Evolutionary conservation across 805 yeast species (phyloP), one percentile per base, ranked within the genome.

Genomic region (Ogataea sp.): DNA sequence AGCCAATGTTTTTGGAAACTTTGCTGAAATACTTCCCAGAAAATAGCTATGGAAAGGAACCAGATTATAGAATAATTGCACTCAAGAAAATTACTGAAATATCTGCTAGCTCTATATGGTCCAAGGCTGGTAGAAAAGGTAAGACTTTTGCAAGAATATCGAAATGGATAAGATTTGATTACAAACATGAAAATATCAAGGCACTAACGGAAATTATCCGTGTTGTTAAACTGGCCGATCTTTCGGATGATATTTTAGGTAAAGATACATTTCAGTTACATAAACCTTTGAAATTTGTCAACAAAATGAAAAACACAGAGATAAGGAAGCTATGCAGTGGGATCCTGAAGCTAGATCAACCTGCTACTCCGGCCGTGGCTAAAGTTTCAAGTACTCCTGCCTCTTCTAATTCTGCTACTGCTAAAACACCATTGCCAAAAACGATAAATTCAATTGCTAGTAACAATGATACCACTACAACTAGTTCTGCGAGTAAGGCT

Each of bases 41-140:
- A 34, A 16, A 30, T 4, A 23, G 43, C 6, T 46, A 38, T 25
- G 43, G 35, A 23, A 11, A 5, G 7, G 23, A 24, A 25, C 40
- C 41, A 2, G 50, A 46, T 24, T 46, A 40, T 32, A 33, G 50
- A 15, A 37, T 38, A 33, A 27, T 37, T n/a, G 46, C 43, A 15
- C 33, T 42, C 34, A 20, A 23, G 7, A 20, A 33, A 20, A 21
- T 39, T 15, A 16, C 35, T 13, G 20, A 21, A 3, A 4, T 21
- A 15, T 23, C 42, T 9, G 23, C 30, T 20, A 33, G 37, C 21
- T 29, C 18, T 20, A 9, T 21, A 14, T 46, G 50, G 50, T 26
- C 31, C 2, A 23, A n/a, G 13, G 26, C 26, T 2, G 9, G 21
- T n/a, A 35, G 30, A 16, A 32, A 33, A 13, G 34, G 39, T 20